Evolutionary conservation across 2,329 filamentous ascomycete species (phyloP).

Genomic region (Plectosphaerella sp.): DNA sequence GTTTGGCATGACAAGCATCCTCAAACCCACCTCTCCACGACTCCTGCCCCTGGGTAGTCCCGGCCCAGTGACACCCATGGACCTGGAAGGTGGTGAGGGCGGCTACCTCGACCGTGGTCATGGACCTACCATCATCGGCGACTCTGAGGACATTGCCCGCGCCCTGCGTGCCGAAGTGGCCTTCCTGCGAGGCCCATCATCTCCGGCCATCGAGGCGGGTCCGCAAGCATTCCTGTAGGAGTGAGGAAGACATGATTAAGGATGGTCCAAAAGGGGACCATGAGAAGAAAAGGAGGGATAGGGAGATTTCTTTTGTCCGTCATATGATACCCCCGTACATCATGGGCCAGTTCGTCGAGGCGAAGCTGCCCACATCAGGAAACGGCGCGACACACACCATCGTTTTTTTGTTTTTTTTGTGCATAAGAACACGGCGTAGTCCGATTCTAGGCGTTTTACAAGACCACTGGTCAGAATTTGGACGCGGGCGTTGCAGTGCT

Average conservation of each 20-base stretch:
- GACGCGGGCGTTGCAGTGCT: background rate
- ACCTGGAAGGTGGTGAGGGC: slow-evolving; percentile 35
- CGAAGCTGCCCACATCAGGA: background rate
- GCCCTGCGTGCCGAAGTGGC: slow-evolving; percentile 22
- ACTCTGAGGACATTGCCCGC: slow-evolving; percentile 16
- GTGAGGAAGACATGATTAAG: background rate
- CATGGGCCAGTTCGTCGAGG: background rate
- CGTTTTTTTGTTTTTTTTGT: background rate
- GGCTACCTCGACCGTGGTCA: slow-evolving; percentile 30
- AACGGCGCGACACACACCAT: background rate
- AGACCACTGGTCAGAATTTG: background rate
- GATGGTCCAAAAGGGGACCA: background rate
- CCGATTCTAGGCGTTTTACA: background rate
- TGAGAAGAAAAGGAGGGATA: background rate
- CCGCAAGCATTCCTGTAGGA: slow-evolving; percentile 19
- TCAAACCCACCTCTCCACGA: slow-evolving; percentile 45
- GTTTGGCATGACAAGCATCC: slow-evolving; percentile 29
- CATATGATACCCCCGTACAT: slow-evolving; percentile 12
- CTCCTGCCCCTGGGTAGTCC: slow-evolving; percentile 52
- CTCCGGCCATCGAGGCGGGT: slow-evolving; percentile 26
- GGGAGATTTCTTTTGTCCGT: slow-evolving; percentile 4
- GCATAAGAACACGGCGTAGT: background rate
- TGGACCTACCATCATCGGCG: slow-evolving; percentile 17
- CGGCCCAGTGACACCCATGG: slow-evolving; percentile 59
- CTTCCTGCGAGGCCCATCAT: slow-evolving; percentile 19